phyloP scores from a whole-genome alignment of 768 basidiomycete genomes.

The Russula abietina region DNA sequence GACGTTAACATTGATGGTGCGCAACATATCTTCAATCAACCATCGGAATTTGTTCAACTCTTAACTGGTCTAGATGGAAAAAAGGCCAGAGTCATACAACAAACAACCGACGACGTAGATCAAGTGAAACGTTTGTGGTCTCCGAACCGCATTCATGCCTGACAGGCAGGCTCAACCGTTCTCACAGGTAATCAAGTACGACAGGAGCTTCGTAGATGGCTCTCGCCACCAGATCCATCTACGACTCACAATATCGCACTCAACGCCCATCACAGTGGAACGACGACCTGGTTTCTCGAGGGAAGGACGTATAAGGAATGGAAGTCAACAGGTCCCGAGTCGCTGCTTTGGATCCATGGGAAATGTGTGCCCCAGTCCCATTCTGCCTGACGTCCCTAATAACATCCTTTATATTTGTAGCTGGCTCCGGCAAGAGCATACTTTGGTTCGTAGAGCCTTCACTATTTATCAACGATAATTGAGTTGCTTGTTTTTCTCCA shows the following conservation, averaged over 20 bases:
- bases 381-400: background rate
- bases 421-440: conserved; percentile 8
- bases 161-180: background rate
- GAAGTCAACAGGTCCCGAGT: background rate
- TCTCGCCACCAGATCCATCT: conserved; percentile 6
- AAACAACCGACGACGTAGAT: background rate
- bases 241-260: background rate
- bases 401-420: background rate
- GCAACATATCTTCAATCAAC: too few relatives aligned
- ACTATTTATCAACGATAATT: background rate
- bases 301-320: background rate
- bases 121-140: background rate
- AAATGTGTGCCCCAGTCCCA: background rate
- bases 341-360: conserved; percentile 5
- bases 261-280: background rate
- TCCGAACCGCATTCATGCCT: background rate
- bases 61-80: background rate
- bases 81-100: background rate
- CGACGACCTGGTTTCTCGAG: conserved; percentile 1
- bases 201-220: background rate
- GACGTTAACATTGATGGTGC: too few relatives aligned
- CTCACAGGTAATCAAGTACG: background rate
- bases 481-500: background rate
- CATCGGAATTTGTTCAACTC: too few relatives aligned
- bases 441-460: conserved; percentile 1